Conservation (phyloP, 495 filamentous ascomycete species). For the Bryoglossum gracile region DNA sequence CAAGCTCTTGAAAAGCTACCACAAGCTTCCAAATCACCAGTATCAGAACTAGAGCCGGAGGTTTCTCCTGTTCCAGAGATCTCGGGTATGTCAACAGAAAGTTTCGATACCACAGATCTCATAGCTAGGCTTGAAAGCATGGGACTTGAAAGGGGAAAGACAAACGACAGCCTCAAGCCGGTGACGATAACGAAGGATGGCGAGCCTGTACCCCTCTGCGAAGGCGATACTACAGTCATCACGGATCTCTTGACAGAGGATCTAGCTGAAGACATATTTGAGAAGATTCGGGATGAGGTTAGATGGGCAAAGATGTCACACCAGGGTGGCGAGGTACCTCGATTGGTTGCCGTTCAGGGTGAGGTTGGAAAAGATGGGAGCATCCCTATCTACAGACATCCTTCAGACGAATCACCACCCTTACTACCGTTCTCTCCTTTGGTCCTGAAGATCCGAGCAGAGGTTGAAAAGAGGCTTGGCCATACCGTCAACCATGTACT, state of each 20-base stretch:
- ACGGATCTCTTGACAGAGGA: slow-evolving; percentile 52
- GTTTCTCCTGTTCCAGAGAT: neutral
- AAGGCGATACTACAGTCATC: slow-evolving; percentile 75
- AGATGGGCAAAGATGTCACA: slow-evolving; percentile 91
- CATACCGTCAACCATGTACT: slow-evolving; percentile 89
- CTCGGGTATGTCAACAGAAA: neutral
- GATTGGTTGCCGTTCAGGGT: slow-evolving; percentile 90
- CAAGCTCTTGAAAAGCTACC: slow-evolving; percentile 7
- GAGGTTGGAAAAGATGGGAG: slow-evolving; percentile 60
- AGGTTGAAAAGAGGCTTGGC: slow-evolving; percentile 60
- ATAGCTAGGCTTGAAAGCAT: neutral
- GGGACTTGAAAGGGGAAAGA: neutral
- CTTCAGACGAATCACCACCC: slow-evolving; percentile 81
- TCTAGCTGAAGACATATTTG: slow-evolving; percentile 54
- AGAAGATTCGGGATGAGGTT: slow-evolving; percentile 67
- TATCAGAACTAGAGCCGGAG: too few relatives aligned
- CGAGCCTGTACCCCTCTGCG: slow-evolving; percentile 37
- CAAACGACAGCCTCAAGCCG: slow-evolving; percentile 7
- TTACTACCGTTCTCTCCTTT: slow-evolving; percentile 65
- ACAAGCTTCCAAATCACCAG: too few relatives aligned
- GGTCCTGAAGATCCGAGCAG: slow-evolving; percentile 58
- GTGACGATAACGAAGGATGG: slow-evolving; percentile 11
- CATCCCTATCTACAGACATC: slow-evolving; percentile 89
- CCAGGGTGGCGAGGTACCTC: slow-evolving; percentile 82
- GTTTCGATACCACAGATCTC: neutral